These are phyloP conservation scores for Effrenium voratum DNA, from an alignment of 73 alveolate species.

Conservation along the genomic window DNA sequence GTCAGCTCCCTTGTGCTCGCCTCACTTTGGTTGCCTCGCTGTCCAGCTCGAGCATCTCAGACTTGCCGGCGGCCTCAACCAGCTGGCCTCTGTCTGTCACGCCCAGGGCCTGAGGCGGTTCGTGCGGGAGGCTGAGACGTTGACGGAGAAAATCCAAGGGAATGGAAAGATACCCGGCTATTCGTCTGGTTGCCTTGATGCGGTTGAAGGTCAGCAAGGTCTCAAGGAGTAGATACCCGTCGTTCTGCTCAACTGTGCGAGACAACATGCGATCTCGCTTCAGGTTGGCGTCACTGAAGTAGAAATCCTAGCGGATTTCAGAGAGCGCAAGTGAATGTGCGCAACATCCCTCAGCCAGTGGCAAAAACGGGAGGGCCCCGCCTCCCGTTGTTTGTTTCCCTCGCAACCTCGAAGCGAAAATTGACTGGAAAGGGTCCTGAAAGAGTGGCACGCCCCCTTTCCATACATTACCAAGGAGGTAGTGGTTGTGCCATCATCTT, in stretches of 20 bases:
- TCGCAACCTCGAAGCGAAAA: too few relatives aligned
- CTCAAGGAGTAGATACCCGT: background rate
- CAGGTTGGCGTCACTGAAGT: conserved; percentile 64
- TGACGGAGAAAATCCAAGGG: background rate
- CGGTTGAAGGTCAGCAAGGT: conserved; percentile 28
- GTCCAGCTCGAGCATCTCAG: conserved; percentile 14
- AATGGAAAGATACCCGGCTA: background rate
- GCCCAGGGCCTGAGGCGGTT: conserved; percentile 25
- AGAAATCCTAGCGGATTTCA: conserved; percentile 52
- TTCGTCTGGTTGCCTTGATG: conserved; percentile 1
- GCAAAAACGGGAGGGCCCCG: too few relatives aligned
- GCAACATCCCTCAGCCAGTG: too few relatives aligned
- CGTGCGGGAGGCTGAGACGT: background rate
- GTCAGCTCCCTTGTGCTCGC: background rate
- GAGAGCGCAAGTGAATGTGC: too few relatives aligned
- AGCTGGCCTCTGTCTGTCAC: background rate
- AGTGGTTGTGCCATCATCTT: too few relatives aligned
- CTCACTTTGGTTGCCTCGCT: conserved; percentile 4
- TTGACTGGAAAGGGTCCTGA: too few relatives aligned
- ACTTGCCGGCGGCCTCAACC: conserved; percentile 9
- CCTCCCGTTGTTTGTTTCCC: too few relatives aligned
- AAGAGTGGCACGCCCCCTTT: too few relatives aligned
- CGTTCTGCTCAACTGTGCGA: background rate
- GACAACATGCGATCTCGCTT: conserved; percentile 26
- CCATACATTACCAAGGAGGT: too few relatives aligned